Percentiles rank a stretch among this genome's conserved stretches.
Evolutionary conservation across 441 rosid genomes (phyloP).

Genomic region (Biscutella auriculata): DNA sequence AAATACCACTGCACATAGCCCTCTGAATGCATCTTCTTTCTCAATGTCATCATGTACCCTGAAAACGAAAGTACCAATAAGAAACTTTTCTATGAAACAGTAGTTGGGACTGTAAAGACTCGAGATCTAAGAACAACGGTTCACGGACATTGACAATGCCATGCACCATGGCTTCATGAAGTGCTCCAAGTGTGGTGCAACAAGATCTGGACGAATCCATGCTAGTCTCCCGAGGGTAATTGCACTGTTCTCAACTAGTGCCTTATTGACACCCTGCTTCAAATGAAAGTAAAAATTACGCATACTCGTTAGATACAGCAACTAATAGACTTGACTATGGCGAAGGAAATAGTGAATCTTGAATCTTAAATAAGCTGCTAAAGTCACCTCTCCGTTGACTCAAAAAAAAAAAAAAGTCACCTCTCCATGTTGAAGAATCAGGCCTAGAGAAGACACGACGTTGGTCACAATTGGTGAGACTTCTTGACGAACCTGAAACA

Average conservation of each 20-base stretch:
- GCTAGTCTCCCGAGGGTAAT: conserved; percentile 96
- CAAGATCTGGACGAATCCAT: conserved; percentile 94
- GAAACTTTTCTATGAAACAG: background rate
- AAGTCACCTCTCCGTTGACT: no score
- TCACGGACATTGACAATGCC: conserved; percentile 46
- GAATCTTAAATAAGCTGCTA: background rate
- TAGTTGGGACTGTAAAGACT: background rate
- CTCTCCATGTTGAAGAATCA: conserved; percentile 79
- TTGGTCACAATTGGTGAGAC: conserved; percentile 79
- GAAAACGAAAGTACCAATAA: conserved; percentile 7
- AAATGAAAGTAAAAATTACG: conserved; percentile 9
- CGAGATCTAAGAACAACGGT: background rate
- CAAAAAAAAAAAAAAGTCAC: conserved; percentile 35
- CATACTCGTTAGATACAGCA: background rate
- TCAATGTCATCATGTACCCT: conserved; percentile 95
- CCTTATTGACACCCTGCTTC: conserved; percentile 69
- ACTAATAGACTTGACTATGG: background rate
- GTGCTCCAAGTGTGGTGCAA: conserved; percentile 88
- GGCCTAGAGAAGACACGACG: conserved; percentile 62
- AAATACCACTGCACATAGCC: conserved; percentile 89
- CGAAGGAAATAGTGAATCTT: background rate
- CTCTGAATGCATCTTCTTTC: conserved; percentile 96
- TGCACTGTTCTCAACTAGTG: conserved; percentile 87
- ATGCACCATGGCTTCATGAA: conserved; percentile 86
- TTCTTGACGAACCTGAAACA: conserved; percentile 78